Conservation (phyloP, 352 stramenopile species). For the Globisporangium abappressorium region DNA sequence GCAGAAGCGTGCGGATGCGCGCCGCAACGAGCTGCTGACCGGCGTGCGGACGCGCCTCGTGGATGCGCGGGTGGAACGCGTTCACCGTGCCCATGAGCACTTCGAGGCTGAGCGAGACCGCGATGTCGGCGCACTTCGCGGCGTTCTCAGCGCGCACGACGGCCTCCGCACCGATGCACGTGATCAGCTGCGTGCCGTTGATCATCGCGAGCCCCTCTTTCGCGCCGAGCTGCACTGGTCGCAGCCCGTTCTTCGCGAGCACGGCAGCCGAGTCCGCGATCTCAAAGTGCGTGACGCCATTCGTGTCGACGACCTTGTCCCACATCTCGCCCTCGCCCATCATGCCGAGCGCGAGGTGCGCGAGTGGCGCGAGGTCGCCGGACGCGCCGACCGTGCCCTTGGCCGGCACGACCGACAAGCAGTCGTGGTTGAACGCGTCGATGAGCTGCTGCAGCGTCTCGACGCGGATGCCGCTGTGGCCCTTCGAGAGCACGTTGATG, state of each 20-base stretch:
- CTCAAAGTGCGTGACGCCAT: constrained; percentile 39
- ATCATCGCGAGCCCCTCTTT: constrained; percentile 92
- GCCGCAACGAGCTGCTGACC: constrained; percentile 78
- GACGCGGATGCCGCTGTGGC: constrained; percentile 80
- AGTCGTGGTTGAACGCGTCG: constrained; percentile 85
- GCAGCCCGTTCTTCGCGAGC: constrained; percentile 66
- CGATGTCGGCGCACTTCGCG: constrained; percentile 72
- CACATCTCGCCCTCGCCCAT: constrained; percentile 89
- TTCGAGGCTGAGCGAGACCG: constrained; percentile 77
- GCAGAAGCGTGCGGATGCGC: constrained; percentile 78
- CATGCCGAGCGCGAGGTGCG: constrained; percentile 86
- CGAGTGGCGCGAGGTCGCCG: constrained; percentile 82
- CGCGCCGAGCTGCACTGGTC: constrained; percentile 73
- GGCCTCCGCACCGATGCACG: constrained; percentile 76
- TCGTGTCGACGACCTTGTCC: constrained; percentile 52
- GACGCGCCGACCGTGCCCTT: constrained; percentile 89
- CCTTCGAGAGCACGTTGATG: constrained; percentile 88
- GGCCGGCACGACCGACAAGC: constrained; percentile 76
- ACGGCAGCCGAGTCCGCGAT: constrained; percentile 57
- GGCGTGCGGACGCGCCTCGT: constrained; percentile 77
- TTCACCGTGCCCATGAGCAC: constrained; percentile 88
- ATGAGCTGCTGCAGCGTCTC: constrained; percentile 79
- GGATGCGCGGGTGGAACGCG: constrained; percentile 86
- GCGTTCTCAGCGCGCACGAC: constrained; percentile 79
- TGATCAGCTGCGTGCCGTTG: constrained; percentile 91